phyloP scores from a whole-genome alignment of 1,139 yeast genomes.

The Diutina neorugosa region DNA sequence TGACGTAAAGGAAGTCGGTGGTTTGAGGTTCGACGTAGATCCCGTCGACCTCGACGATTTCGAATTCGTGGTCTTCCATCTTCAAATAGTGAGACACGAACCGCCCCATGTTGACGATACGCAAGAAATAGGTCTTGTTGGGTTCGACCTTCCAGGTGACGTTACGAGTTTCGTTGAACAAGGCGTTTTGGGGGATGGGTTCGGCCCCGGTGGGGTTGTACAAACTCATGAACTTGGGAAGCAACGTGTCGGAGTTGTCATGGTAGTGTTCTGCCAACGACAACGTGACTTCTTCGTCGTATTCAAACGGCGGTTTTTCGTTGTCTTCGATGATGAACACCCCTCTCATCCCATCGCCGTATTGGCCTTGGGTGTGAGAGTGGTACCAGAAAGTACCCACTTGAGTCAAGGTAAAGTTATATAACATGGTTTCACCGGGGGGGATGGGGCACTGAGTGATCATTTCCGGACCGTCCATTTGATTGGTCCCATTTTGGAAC shows the following conservation, averaged over 20 bases:
- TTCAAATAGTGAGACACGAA: constrained; percentile 3
- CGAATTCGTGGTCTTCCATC: constrained; percentile 4
- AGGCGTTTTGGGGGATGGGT: constrained; percentile 2
- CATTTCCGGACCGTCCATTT: constrained; percentile 4
- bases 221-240: not conserved
- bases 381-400: constrained; percentile 4
- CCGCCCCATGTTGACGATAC: constrained; percentile 1
- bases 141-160: constrained; percentile 4
- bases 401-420: constrained; percentile 2
- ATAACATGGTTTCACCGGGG: constrained; percentile 3
- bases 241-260: not conserved
- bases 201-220: constrained; percentile 5
- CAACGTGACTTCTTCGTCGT: constrained; percentile 23
- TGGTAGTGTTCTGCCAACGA: constrained; percentile 1
- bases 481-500: constrained; percentile 3
- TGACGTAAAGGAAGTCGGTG: constrained; percentile 48
- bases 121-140: constrained; percentile 12
- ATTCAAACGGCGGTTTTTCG: not conserved
- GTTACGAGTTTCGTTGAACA: constrained; percentile 3
- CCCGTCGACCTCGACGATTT: constrained; percentile 3
- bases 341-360: constrained; percentile 5
- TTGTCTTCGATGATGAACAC: constrained; percentile 4
- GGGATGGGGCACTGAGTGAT: constrained; percentile 4
- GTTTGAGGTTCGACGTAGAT: constrained; percentile 43
- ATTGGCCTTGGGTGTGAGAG: constrained; percentile 4